Percentiles rank a stretch among this genome's conserved stretches.
Evolutionary conservation across 768 basidiomycete genomes (phyloP).

Genomic region (Phlebiopsis flavidoalba): DNA sequence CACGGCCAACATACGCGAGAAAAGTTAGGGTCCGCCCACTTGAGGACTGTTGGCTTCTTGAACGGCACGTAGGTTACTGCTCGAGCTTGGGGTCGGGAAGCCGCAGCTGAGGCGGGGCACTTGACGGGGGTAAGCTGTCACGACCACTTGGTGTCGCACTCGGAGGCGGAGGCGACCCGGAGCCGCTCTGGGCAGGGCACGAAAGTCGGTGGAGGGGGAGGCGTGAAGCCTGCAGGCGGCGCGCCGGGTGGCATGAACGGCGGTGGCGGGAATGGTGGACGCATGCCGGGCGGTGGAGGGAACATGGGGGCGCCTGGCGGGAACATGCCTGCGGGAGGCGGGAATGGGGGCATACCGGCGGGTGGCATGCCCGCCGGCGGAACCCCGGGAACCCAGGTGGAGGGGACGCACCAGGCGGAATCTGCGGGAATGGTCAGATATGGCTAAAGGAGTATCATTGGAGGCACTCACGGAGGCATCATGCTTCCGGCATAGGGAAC

Average conservation of each 20-base stretch:
- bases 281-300: constrained; percentile 34
- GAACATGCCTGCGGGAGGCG: background rate
- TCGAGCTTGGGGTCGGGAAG: constrained; percentile 54
- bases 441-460: background rate
- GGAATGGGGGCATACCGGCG: constrained; percentile 22
- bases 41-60: constrained; percentile 72
- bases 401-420: background rate
- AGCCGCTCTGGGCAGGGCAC: constrained; percentile 25
- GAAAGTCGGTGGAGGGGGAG: constrained; percentile 19
- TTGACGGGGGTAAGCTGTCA: constrained; percentile 19
- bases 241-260: constrained; percentile 30
- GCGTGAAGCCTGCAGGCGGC: constrained; percentile 26
- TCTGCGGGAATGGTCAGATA: background rate
- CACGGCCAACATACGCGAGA: constrained; percentile 52
- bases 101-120: constrained; percentile 23
- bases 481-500: constrained; percentile 44
- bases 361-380: constrained; percentile 27
- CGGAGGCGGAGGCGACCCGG: constrained; percentile 22
- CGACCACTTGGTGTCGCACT: constrained; percentile 19
- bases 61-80: constrained; percentile 68
- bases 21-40: constrained; percentile 75
- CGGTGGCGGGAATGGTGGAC: constrained; percentile 31
- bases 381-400: constrained; percentile 50
- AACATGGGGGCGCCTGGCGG: constrained; percentile 16
- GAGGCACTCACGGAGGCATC: constrained; percentile 43